Percentiles rank a stretch among this genome's conserved stretches.
These are phyloP conservation scores for Boletus sensibilis DNA, from an alignment of 768 basidiomycete species.

Conservation along the genomic window DNA sequence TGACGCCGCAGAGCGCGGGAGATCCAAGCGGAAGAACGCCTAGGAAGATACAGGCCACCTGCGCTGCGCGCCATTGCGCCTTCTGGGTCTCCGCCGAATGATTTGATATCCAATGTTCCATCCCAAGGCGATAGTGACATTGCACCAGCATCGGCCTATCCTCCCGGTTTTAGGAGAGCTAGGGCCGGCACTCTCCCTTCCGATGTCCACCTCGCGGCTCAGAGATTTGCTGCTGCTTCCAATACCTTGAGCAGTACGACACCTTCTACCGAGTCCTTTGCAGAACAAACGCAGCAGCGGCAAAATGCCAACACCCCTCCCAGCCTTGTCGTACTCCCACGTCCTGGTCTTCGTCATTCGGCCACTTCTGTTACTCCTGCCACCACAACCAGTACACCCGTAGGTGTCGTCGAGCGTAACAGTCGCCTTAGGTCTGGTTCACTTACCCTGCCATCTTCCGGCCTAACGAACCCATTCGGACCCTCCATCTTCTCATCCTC, in stretches of 20 bases:
- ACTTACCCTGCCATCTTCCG: conserved; percentile 77
- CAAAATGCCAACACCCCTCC: conserved; percentile 40
- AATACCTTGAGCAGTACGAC: conserved; percentile 51
- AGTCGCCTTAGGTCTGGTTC: conserved; percentile 92
- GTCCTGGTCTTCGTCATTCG: conserved; percentile 76
- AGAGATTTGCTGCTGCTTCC: conserved; percentile 72
- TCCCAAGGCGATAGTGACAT: conserved; percentile 56
- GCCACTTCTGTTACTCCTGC: conserved; percentile 60
- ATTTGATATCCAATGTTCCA: conserved; percentile 55
- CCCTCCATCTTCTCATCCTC: conserved; percentile 87
- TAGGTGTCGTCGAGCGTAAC: conserved; percentile 53
- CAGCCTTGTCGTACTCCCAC: conserved; percentile 46
- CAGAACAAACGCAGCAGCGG: conserved; percentile 43
- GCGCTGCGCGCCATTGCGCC: conserved; percentile 68
- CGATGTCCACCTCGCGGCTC: conserved; percentile 85
- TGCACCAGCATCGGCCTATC: conserved; percentile 72
- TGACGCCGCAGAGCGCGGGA: conserved; percentile 67
- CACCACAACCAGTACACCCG: conserved; percentile 39
- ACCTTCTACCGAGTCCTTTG: conserved; percentile 50
- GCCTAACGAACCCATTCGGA: conserved; percentile 82
- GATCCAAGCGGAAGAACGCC: conserved; percentile 73
- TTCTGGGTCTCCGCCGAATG: conserved; percentile 72
- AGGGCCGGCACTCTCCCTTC: conserved; percentile 98
- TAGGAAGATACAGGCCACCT: conserved; percentile 76
- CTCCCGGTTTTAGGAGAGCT: conserved; percentile 87